Conservation (phyloP, 441 rosid genomes). For the Bruguiera hainesii region DNA sequence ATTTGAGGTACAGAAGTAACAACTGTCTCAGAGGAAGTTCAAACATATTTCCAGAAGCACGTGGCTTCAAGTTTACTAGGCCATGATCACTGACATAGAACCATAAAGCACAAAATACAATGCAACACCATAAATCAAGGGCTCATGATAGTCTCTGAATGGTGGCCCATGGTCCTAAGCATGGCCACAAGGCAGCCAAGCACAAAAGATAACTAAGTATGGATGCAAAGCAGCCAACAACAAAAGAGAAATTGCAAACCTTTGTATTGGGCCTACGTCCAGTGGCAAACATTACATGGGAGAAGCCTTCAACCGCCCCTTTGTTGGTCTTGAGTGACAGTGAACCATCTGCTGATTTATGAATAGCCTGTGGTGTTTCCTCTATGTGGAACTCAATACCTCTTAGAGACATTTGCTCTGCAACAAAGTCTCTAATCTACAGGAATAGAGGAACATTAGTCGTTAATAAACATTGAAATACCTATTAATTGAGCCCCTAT, state of each 20-base stretch:
- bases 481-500: constrained; percentile 12
- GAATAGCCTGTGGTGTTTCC: constrained; percentile 78
- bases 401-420: constrained; percentile 84
- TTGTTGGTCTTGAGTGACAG: constrained; percentile 75
- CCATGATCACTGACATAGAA: not conserved
- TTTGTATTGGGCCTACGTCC: constrained; percentile 87
- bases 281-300: constrained; percentile 95
- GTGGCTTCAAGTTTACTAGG: constrained; percentile 1
- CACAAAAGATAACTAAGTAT: not conserved
- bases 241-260: constrained; percentile 37
- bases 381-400: constrained; percentile 88
- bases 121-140: constrained; percentile 8
- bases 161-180: not conserved
- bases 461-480: not conserved
- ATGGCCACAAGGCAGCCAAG: constrained; percentile 8
- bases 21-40: not conserved
- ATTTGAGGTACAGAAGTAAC: not conserved
- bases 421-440: constrained; percentile 85
- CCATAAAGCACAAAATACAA: constrained; percentile 8
- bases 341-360: constrained; percentile 65
- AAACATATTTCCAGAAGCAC: not conserved
- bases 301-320: constrained; percentile 83
- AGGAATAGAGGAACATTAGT: constrained; percentile 11
- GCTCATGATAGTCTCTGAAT: not conserved
- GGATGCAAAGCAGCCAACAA: not conserved